Conservation (phyloP, 2,329 filamentous ascomycete species). For the Calonectria hawksworthii region DNA sequence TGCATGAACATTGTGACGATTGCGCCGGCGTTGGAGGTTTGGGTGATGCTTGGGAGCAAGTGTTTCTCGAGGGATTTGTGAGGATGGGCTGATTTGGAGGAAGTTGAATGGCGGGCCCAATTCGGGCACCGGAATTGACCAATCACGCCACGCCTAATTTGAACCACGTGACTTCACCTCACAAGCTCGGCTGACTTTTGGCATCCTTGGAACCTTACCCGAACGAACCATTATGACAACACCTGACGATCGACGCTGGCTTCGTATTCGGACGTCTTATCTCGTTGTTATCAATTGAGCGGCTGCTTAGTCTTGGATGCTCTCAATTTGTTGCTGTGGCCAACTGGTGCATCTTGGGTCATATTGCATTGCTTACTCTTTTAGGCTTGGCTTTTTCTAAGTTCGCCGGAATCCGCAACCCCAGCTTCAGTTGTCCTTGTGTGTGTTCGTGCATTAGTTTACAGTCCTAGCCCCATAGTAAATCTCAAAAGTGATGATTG, state of each 20-base stretch:
- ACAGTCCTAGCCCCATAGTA: background rate
- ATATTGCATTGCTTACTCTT: background rate
- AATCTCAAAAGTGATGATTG: background rate
- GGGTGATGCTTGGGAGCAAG: constrained; percentile 42
- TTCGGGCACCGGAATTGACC: constrained; percentile 51
- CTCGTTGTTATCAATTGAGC: background rate
- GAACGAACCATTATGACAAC: constrained; percentile 14
- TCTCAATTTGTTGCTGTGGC: background rate
- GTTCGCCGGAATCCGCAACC: background rate
- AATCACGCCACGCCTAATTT: constrained; percentile 45
- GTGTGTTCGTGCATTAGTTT: background rate
- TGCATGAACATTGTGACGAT: constrained; percentile 69
- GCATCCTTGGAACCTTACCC: background rate
- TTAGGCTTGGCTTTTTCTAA: background rate
- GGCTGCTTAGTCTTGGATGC: background rate
- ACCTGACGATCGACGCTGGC: background rate
- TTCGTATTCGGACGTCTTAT: constrained; percentile 14
- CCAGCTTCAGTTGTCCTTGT: background rate
- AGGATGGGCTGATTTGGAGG: constrained; percentile 61
- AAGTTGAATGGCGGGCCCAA: constrained; percentile 50
- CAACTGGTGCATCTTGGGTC: background rate
- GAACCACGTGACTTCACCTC: constrained; percentile 49
- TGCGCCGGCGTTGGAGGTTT: constrained; percentile 41
- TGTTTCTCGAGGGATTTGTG: constrained; percentile 62
- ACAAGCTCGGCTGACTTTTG: constrained; percentile 33